These are phyloP conservation scores for Furcasterigmium sp. DNA, from an alignment of 2,329 filamentous ascomycete species.

Conservation along the genomic window DNA sequence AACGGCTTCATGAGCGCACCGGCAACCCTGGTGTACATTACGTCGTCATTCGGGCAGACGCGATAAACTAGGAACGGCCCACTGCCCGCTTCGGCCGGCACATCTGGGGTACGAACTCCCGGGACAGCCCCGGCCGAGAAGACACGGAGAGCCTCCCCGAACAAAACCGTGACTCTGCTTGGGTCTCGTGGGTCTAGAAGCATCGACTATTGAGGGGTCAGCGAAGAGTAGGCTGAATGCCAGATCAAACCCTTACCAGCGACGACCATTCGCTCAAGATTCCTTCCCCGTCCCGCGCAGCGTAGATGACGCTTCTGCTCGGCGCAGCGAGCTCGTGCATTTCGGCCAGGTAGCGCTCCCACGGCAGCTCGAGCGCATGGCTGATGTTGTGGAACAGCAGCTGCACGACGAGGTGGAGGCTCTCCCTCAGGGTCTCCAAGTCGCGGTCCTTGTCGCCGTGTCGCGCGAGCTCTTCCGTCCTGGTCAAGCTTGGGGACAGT, in stretches of 20 bases:
- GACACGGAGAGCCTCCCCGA: neutral
- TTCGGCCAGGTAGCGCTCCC: neutral
- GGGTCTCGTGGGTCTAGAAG: neutral
- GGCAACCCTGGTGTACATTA: neutral
- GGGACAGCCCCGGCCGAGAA: neutral
- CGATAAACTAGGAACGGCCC: neutral
- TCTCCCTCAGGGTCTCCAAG: neutral
- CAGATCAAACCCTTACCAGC: too few relatives aligned
- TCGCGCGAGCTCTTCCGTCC: too few relatives aligned
- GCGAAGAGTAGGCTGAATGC: neutral
- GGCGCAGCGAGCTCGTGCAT: neutral
- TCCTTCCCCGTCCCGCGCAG: neutral
- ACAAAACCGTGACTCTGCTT: neutral
- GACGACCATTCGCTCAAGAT: neutral
- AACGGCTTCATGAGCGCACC: neutral
- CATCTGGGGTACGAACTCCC: too few relatives aligned
- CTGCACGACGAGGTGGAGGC: neutral
- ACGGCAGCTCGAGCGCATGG: neutral
- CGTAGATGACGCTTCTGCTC: neutral
- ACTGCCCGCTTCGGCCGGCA: too few relatives aligned
- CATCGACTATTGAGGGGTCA: neutral
- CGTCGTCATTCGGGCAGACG: neutral
- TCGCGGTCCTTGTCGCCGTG: neutral
- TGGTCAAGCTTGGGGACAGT: neutral
- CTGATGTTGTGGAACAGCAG: neutral